Conservation (phyloP, 805 yeast species). For the Barnettozyma vustinii region DNA sequence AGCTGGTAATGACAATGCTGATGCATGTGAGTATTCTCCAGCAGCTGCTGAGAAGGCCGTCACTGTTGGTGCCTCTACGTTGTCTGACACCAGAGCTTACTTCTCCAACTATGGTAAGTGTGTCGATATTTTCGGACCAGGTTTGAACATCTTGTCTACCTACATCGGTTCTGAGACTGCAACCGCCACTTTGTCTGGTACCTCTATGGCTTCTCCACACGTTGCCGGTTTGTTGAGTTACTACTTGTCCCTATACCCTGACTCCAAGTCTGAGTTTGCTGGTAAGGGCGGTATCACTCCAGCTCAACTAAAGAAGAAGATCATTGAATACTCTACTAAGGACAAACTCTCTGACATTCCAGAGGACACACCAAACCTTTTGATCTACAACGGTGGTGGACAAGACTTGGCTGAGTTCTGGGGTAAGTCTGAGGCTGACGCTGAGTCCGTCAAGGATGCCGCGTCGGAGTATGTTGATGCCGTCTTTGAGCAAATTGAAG, state of each 20-base stretch:
- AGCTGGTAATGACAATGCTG: conserved; percentile 91
- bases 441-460: conserved; percentile 3
- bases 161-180: conserved; percentile 73
- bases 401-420: conserved; percentile 42
- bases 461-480: conserved; percentile 15
- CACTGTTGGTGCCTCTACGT: conserved; percentile 93
- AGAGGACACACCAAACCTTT: conserved; percentile 67
- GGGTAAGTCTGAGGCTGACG: conserved; percentile 11
- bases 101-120: conserved; percentile 95
- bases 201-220: conserved; percentile 98
- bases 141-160: conserved; percentile 80
- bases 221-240: conserved; percentile 89
- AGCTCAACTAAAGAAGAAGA: conserved; percentile 67
- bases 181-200: conserved; percentile 85
- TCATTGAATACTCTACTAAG: conserved; percentile 64
- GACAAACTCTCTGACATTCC: conserved; percentile 57
- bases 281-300: conserved; percentile 57
- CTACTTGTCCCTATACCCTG: conserved; percentile 83
- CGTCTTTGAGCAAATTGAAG: conserved; percentile 18
- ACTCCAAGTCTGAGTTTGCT: conserved; percentile 56
- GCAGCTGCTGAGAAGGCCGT: conserved; percentile 81
- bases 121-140: conserved; percentile 96
- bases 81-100: conserved; percentile 85
- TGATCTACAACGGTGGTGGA: conserved; percentile 82
- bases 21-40: conserved; percentile 90